Evolutionary conservation across 2,329 filamentous ascomycete species (phyloP).

Genomic region (Cordyceps farinosa): DNA sequence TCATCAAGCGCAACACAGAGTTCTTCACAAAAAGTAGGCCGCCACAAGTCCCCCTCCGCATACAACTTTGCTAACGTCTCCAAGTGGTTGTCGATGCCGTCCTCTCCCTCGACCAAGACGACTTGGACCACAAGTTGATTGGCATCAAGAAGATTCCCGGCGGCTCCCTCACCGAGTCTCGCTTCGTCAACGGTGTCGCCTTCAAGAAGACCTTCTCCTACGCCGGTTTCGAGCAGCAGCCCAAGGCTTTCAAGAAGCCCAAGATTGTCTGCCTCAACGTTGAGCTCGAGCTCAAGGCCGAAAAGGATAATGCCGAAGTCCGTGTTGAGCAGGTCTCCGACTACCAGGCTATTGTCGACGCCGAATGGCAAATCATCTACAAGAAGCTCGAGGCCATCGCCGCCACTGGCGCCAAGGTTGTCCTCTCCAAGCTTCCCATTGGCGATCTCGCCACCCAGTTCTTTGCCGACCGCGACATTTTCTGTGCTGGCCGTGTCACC

Average conservation of each 20-base stretch:
- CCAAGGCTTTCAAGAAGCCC: constrained; percentile 88
- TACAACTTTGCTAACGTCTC: constrained; percentile 27
- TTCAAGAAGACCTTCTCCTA: constrained; percentile 99
- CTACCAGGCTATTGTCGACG: constrained; percentile 98
- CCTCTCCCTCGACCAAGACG: constrained; percentile 89
- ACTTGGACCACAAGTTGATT: constrained; percentile 96
- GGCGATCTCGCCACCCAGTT: constrained; percentile 96
- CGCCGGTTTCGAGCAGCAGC: constrained; percentile 98
- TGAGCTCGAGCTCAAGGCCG: constrained; percentile 95
- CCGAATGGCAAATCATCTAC: constrained; percentile 99
- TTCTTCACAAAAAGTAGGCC: constrained; percentile 94
- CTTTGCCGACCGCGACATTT: constrained; percentile 96
- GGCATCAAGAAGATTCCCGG: constrained; percentile 98
- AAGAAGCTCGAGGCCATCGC: constrained; percentile 96
- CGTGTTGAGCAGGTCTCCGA: constrained; percentile 97
- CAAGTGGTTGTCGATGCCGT: constrained; percentile 97
- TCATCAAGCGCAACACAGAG: constrained; percentile 93
- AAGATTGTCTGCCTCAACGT: constrained; percentile 98
- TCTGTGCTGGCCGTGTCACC: constrained; percentile 92
- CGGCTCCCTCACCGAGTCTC: constrained; percentile 89
- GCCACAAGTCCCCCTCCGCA: neutral
- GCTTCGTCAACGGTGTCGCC: constrained; percentile 95
- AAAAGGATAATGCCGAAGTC: constrained; percentile 99
- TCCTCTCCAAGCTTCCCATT: constrained; percentile 94
- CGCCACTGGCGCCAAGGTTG: constrained; percentile 94